These are phyloP conservation scores for Camellia sinensis DNA, from an alignment of 148 eudicot genomes.

Conservation along the genomic window DNA sequence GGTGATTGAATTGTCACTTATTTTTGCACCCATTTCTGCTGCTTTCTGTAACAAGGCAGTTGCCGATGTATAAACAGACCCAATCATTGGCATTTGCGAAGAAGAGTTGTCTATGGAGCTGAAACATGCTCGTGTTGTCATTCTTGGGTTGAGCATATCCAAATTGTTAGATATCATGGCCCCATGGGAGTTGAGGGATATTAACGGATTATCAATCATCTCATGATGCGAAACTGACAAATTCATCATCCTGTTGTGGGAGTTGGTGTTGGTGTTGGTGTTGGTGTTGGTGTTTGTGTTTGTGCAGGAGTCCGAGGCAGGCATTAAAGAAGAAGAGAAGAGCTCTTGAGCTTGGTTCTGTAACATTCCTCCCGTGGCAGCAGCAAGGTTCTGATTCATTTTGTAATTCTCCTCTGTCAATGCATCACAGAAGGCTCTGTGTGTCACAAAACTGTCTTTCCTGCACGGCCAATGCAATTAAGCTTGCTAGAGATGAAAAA, in stretches of 20 bases:
- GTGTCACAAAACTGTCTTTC: constrained; percentile 43
- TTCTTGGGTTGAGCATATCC: constrained; percentile 24
- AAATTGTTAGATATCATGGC: not conserved
- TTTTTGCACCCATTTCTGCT: constrained; percentile 39
- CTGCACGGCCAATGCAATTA: constrained; percentile 15
- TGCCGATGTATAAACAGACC: constrained; percentile 36
- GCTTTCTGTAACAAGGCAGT: constrained; percentile 45
- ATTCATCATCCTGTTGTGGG: no score
- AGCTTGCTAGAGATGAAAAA: not conserved
- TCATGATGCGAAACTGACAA: not conserved
- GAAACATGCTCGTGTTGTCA: constrained; percentile 4
- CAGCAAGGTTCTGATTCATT: constrained; percentile 24
- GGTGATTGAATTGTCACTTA: constrained; percentile 25
- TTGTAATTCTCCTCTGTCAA: constrained; percentile 32
- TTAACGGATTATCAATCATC: constrained; percentile 7
- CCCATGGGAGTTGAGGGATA: constrained; percentile 11
- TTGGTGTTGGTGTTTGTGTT: no score
- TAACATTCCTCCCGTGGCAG: constrained; percentile 15
- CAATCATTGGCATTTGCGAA: not conserved
- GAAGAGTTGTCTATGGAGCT: not conserved
- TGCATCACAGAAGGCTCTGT: constrained; percentile 46
- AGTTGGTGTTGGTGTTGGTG: no score
- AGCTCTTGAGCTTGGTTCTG: constrained; percentile 8
- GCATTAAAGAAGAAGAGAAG: constrained; percentile 9
- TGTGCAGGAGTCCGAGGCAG: not conserved